phyloP scores from a whole-genome alignment of 192 early-diverging fungal species.

The Diversispora eburnea region DNA sequence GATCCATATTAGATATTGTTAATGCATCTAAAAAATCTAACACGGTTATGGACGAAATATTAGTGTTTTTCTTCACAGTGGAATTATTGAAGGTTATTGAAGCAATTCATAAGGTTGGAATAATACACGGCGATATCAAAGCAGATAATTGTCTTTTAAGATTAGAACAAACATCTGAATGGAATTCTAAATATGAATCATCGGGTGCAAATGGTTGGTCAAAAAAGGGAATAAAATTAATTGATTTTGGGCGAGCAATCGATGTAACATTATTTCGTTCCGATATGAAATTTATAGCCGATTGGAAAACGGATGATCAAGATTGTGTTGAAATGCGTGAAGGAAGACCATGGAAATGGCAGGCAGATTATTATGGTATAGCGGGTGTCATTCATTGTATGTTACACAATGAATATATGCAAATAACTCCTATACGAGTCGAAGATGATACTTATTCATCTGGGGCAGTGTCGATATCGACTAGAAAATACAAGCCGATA shows the following conservation, averaged over 20 bases:
- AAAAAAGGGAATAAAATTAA: conserved; percentile 29
- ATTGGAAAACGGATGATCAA: conserved; percentile 21
- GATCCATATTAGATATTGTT: conserved; percentile 30
- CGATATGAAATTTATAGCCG: conserved; percentile 20
- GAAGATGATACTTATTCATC: neutral
- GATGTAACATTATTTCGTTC: conserved; percentile 30
- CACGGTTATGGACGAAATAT: conserved; percentile 28
- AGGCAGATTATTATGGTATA: conserved; percentile 35
- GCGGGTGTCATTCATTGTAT: conserved; percentile 32
- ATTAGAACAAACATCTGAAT: conserved; percentile 6
- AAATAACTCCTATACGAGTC: neutral
- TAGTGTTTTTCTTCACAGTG: conserved; percentile 30
- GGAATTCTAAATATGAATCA: conserved; percentile 18
- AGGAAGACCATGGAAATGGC: conserved; percentile 27
- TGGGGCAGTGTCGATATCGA: neutral
- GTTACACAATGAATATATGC: conserved; percentile 29
- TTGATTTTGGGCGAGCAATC: conserved; percentile 37
- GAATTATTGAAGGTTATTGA: conserved; percentile 28
- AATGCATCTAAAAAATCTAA: conserved; percentile 12
- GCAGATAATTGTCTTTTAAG: conserved; percentile 32
- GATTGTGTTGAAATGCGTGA: conserved; percentile 29
- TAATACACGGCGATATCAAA: conserved; percentile 40
- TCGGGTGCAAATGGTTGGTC: conserved; percentile 20
- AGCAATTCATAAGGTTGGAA: conserved; percentile 27
- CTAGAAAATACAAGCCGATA: conserved; percentile 22